Conservation (phyloP, 768 basidiomycete genomes). For the Leccinum subgranulosum region DNA sequence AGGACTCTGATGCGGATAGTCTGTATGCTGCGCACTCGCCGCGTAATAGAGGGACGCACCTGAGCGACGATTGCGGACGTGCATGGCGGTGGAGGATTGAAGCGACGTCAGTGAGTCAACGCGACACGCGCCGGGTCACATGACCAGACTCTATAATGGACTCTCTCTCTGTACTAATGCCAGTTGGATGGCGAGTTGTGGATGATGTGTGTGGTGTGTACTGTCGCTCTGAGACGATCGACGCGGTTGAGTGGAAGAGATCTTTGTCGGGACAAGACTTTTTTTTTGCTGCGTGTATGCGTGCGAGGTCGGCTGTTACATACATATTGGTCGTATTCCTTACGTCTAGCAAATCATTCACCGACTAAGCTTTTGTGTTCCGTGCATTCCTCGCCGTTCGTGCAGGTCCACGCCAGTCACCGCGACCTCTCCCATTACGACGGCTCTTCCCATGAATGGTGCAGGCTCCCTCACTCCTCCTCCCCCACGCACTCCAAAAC, state of each 20-base stretch:
- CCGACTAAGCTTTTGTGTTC: constrained; percentile 24
- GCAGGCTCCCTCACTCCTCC: constrained; percentile 27
- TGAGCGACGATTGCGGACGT: not conserved
- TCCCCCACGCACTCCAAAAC: constrained; percentile 41
- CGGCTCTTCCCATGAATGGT: constrained; percentile 45
- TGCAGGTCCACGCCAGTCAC: constrained; percentile 15
- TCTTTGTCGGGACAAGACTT: not conserved
- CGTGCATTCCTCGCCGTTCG: constrained; percentile 30
- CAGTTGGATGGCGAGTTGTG: not conserved
- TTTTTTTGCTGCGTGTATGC: not conserved
- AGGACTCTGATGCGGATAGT: not conserved
- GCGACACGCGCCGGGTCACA: constrained; percentile 16
- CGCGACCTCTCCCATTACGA: not conserved
- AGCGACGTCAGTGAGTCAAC: not conserved
- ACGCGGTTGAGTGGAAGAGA: not conserved
- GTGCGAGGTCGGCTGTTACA: not conserved
- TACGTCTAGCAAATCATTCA: constrained; percentile 18
- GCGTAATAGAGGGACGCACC: not conserved
- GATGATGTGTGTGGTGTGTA: not conserved
- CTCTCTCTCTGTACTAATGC: not conserved
- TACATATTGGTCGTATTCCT: not conserved
- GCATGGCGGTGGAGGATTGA: not conserved
- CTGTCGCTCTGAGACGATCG: not conserved
- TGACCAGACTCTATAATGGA: constrained; percentile 9
- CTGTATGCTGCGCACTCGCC: not conserved